Evolutionary conservation across 768 basidiomycete genomes (phyloP).

Genomic region (Hypholoma sublateritium): DNA sequence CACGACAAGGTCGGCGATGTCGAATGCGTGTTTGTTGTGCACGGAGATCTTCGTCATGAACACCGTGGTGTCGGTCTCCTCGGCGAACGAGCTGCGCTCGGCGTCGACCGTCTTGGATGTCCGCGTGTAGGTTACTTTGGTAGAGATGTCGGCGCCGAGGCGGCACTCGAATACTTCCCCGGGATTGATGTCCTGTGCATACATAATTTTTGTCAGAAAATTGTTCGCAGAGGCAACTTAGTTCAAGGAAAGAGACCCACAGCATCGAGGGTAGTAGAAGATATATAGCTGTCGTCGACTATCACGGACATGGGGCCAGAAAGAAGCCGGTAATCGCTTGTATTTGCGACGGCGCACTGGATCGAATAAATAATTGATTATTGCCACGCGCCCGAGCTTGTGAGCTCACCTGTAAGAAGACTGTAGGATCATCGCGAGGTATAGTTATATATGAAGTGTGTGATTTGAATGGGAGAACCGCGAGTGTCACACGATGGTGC

Average conservation of each 20-base stretch:
- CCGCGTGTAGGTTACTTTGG: conserved; percentile 45
- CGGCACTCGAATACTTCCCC: conserved; percentile 55
- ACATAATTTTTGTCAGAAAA: neutral
- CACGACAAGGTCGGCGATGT: conserved; percentile 42
- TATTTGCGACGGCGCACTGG: conserved; percentile 54
- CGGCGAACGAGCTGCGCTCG: conserved; percentile 41
- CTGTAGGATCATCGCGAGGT: conserved; percentile 47
- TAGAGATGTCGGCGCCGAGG: conserved; percentile 46
- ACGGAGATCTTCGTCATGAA: conserved; percentile 46
- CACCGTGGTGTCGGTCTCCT: conserved; percentile 41
- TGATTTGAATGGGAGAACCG: conserved; percentile 45
- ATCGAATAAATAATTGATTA: neutral
- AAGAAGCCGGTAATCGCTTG: conserved; percentile 55
- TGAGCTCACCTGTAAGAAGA: conserved; percentile 46
- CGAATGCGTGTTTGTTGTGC: conserved; percentile 48
- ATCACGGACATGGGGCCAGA: conserved; percentile 55
- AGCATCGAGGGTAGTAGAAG: conserved; percentile 31
- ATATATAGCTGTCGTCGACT: conserved; percentile 56
- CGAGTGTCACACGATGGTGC: conserved; percentile 54
- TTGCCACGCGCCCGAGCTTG: neutral
- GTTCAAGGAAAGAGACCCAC: neutral
- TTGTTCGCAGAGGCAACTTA: neutral
- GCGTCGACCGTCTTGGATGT: conserved; percentile 34
- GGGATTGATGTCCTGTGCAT: conserved; percentile 41
- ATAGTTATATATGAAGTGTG: conserved; percentile 47